Evolutionary conservation across 192 early-diverging fungal genomes (phyloP).

Genomic region (Rhizophagus prolifer): DNA sequence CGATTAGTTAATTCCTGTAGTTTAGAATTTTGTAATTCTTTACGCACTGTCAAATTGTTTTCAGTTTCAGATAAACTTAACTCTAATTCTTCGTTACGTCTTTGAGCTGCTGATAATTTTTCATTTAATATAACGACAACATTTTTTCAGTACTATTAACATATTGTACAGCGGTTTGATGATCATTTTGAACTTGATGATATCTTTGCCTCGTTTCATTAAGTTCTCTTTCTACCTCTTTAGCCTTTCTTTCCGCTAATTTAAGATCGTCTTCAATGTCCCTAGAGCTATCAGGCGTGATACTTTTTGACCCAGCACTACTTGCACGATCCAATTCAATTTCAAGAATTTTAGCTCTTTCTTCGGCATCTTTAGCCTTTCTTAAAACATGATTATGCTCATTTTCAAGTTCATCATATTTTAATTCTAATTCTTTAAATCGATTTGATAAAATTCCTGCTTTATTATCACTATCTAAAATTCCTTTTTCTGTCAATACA

Average conservation of each 20-base stretch:
- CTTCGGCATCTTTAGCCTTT: constrained; percentile 30
- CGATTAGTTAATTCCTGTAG: constrained; percentile 12
- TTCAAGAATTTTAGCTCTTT: constrained; percentile 25
- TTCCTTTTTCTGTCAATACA: constrained; percentile 46
- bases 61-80: constrained; percentile 36
- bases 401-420: constrained; percentile 31
- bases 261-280: constrained; percentile 21
- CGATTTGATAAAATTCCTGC: constrained; percentile 1
- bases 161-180: constrained; percentile 39
- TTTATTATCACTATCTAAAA: constrained; percentile 34
- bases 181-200: constrained; percentile 44
- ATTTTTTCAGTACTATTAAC: constrained; percentile 38
- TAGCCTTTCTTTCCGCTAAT: constrained; percentile 9
- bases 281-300: neutral
- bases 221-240: constrained; percentile 11
- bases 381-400: constrained; percentile 32
- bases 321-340: neutral
- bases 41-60: constrained; percentile 36
- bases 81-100: constrained; percentile 35
- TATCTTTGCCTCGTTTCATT: constrained; percentile 30
- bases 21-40: constrained; percentile 14
- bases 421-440: constrained; percentile 27
- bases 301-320: neutral
- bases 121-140: constrained; percentile 20
- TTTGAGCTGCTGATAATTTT: neutral